These are phyloP conservation scores for Ceratobasidium sp. DNA, from an alignment of 1,284 basidiomycete genomes.

Conservation along the genomic window DNA sequence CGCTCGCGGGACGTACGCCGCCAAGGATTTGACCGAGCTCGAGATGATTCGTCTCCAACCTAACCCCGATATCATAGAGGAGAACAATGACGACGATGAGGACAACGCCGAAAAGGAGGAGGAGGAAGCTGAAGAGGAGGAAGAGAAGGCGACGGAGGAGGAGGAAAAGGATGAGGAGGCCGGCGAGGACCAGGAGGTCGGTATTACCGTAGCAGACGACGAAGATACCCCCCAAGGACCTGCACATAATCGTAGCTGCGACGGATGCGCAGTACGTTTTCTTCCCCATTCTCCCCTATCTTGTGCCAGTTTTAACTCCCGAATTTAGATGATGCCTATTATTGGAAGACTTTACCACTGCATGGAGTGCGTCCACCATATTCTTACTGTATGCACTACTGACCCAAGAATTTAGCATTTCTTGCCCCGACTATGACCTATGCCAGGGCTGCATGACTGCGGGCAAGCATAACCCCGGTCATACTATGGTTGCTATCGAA, in stretches of 20 bases:
- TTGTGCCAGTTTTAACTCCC: background rate
- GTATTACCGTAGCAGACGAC: background rate
- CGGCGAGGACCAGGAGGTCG: conserved; percentile 5
- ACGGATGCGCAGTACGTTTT: conserved; percentile 44
- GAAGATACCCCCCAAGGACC: background rate
- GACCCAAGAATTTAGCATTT: conserved; percentile 11
- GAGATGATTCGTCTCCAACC: conserved; percentile 47
- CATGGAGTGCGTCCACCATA: conserved; percentile 21
- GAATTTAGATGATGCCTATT: conserved; percentile 30
- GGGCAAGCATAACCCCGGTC: conserved; percentile 38
- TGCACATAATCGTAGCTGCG: conserved; percentile 34
- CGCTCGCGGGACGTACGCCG: conserved; percentile 54
- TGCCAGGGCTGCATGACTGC: conserved; percentile 43
- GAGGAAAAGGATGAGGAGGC: background rate
- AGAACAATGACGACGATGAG: conserved; percentile 15
- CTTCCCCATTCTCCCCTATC: no score
- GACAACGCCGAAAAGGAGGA: background rate
- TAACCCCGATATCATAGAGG: conserved; percentile 29
- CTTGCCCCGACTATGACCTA: conserved; percentile 44
- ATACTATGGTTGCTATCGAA: conserved; percentile 41
- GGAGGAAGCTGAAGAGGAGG: conserved; percentile 25
- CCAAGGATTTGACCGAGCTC: conserved; percentile 56
- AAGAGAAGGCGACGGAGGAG: conserved; percentile 26
- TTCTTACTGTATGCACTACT: background rate
- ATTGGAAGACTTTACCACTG: conserved; percentile 45